Base-by-base conservation (phyloP, 164 flowering plant species). In the Vitis rupestris region DNA sequence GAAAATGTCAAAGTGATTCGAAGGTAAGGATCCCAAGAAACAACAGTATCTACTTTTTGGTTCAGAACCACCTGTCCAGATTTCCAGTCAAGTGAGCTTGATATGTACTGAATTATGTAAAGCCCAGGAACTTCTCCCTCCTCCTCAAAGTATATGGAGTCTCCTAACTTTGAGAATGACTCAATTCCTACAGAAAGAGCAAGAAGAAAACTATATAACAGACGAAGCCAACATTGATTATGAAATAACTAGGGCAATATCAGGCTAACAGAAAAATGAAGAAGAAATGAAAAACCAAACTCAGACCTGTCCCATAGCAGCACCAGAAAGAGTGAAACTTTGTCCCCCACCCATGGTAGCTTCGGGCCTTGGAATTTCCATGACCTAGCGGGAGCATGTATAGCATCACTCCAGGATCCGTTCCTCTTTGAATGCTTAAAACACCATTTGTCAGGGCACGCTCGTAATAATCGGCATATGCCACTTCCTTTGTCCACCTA, bases 401-500 rank as follows among this genome's bases (percentile, higher is more conserved):
- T 70, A 93, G 90, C 99, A 91, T 95, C 8, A 90, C 74, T 65
- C 99, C 98, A 27, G 98, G 97, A 4, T 95, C 88, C 3, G 68
- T 85, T 74, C 97, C 98, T 82, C 94, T 86, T 78, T 95, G 98
- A 74, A 95, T 93, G 65, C 94, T 74, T 13, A 95, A 79, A 27
- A 95, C 93, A 50, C 99, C 99, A 78, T 95, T 95, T 64, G 93
- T 90, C 52, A 93, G 63, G 16, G 99, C 97, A 31, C 97, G 89
- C 75, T 95, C 99, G 65, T 95, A 95, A 70, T 91, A 90, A 83
- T 95, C 98, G 49, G 97, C 99, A 80, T 95, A 95, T 59, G 84
- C 81, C 59, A 86, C 73, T 69, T 90, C 97, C 76, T 89, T 95
- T 49, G 97, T 95, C 99, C 99, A 95, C 73, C 87, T 86, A 73